A percentile compares a stretch with the other conserved stretches of the same genome.
Evolutionary conservation across 169 alveolate species (phyloP).

Genomic region (Cryptosporidium andersoni): DNA sequence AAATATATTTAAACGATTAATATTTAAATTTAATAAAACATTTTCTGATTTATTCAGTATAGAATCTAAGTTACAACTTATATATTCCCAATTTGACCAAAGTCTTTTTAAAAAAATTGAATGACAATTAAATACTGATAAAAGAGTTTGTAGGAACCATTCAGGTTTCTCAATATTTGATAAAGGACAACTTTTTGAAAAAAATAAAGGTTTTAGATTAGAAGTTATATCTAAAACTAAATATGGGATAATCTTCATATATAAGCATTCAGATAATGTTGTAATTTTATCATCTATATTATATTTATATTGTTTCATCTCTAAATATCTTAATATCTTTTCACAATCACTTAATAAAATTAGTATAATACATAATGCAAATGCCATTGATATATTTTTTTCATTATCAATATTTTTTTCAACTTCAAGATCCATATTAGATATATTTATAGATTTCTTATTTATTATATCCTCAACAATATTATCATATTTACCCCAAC

Average conservation of each 20-base stretch:
- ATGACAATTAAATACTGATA: conserved; percentile 49
- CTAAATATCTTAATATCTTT: not conserved
- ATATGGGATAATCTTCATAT: conserved; percentile 1
- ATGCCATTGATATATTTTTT: conserved; percentile 10
- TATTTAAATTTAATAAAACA: conserved; percentile 17
- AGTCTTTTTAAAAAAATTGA: conserved; percentile 5
- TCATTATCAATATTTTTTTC: not conserved
- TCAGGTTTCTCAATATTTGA: conserved; percentile 52
- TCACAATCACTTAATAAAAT: conserved; percentile 10
- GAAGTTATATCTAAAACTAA: conserved; percentile 4
- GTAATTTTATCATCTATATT: not conserved
- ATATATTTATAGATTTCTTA: not conserved
- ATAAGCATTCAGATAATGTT: not conserved
- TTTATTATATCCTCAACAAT: conserved; percentile 14
- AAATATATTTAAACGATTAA: not conserved
- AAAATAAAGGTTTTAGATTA: conserved; percentile 41
- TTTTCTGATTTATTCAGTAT: not conserved
- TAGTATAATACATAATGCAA: conserved; percentile 8
- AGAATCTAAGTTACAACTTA: not conserved
- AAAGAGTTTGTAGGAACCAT: conserved; percentile 45
- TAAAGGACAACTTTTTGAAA: conserved; percentile 45
- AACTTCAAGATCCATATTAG: not conserved
- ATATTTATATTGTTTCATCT: not conserved
- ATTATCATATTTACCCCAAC: conserved; percentile 61
- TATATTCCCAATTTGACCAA: conserved; percentile 15